Evolutionary conservation across 176 grass and related monocot genomes (phyloP).

Genomic region (Bolboschoenus planiculmis): DNA sequence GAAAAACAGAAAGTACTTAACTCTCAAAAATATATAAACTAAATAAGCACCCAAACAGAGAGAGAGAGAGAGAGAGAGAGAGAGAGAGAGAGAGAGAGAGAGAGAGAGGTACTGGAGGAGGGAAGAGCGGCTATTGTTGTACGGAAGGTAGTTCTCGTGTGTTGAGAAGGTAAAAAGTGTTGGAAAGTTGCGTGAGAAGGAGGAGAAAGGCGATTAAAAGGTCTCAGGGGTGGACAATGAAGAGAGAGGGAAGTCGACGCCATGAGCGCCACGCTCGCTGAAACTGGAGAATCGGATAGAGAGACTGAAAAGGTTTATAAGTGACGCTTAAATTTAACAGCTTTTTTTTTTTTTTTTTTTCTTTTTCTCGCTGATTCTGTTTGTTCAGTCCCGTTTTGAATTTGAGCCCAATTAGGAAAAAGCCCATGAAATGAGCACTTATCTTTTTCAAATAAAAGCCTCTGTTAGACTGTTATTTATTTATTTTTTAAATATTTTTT

Average conservation of each 20-base stretch:
- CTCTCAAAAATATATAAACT: background rate
- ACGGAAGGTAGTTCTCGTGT: background rate
- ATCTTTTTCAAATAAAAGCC: too few species aligned
- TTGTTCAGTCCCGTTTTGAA: conserved; percentile 1
- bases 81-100: background rate
- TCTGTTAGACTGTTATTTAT: too few species aligned
- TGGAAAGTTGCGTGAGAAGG: background rate
- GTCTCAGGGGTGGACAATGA: background rate
- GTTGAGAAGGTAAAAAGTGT: background rate
- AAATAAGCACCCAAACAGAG: background rate
- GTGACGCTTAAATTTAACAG: background rate
- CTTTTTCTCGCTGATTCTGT: background rate
- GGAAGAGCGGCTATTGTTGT: background rate
- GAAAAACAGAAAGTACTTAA: background rate
- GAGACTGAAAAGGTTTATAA: too few species aligned
- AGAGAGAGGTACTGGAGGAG: background rate
- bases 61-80: background rate
- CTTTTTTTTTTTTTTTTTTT: too few species aligned
- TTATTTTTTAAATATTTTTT: too few species aligned
- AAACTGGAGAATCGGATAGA: background rate
- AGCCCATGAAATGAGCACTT: too few species aligned
- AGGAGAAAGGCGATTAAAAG: background rate
- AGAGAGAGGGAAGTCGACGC: conserved; percentile 3
- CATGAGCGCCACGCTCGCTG: background rate
- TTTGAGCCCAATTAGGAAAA: conserved; percentile 25